Evolutionary conservation across 371 early-diverging fungal species (phyloP).

Genomic region (Mucor plumbeus): DNA sequence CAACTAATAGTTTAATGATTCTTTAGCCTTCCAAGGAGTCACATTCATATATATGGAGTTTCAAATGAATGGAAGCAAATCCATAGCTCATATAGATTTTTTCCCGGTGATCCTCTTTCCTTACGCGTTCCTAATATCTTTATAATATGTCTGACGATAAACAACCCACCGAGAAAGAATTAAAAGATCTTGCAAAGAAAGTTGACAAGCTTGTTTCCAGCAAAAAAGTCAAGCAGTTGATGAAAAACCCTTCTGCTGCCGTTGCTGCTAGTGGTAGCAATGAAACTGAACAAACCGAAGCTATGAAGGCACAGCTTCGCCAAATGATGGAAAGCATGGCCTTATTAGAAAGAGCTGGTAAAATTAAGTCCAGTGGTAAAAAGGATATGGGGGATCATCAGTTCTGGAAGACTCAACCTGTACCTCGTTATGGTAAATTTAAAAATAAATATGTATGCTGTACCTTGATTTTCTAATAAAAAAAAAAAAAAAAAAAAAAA

Average conservation of each 20-base stretch:
- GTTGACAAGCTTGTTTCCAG: conserved; percentile 32
- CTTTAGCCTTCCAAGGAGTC: conserved; percentile 2
- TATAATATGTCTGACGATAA: conserved; percentile 18
- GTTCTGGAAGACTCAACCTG: conserved; percentile 98
- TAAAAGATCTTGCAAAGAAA: conserved; percentile 34
- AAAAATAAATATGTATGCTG: not conserved
- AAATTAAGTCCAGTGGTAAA: conserved; percentile 26
- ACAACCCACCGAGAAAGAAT: conserved; percentile 35
- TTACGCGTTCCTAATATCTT: not conserved
- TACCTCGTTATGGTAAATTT: conserved; percentile 71
- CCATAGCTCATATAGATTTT: not conserved
- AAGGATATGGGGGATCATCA: conserved; percentile 74
- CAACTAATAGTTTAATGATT: not conserved
- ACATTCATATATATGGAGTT: conserved; percentile 7
- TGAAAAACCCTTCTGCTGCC: conserved; percentile 16
- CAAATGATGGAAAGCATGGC: conserved; percentile 49
- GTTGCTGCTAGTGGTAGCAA: not conserved
- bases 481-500: not conserved
- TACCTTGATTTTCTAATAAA: conserved; percentile 1
- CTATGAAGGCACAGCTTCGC: conserved; percentile 39
- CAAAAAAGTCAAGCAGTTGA: conserved; percentile 15
- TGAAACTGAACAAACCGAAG: conserved; percentile 20
- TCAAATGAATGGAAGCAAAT: not conserved
- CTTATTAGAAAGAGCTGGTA: conserved; percentile 36
- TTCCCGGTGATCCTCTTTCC: conserved; percentile 2